These are phyloP conservation scores for Camellia oleifera DNA, from an alignment of 179 eudicot genomes.

Conservation along the genomic window DNA sequence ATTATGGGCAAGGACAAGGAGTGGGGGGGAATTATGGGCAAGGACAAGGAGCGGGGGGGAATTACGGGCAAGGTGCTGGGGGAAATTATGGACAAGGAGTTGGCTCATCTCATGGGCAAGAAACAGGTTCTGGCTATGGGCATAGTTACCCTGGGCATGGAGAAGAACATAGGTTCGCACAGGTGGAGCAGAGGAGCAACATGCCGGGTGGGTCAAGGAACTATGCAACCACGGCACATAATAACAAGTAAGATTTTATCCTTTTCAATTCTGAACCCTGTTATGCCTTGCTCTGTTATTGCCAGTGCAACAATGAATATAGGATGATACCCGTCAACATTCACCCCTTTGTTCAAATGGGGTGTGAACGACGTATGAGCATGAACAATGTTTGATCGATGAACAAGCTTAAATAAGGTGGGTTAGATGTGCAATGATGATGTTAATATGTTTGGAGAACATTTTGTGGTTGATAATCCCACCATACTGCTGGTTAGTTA, in stretches of 20 bases:
- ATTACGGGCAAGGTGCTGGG: constrained; percentile 18
- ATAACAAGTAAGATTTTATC: constrained; percentile 36
- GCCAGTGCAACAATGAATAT: no score
- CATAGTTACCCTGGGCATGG: constrained; percentile 28
- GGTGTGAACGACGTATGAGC: not conserved
- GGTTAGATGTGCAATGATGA: not conserved
- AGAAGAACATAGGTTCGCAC: constrained; percentile 27
- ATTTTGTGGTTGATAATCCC: not conserved
- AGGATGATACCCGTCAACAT: no score
- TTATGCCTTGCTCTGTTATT: not conserved
- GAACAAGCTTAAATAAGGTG: not conserved
- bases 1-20: constrained; percentile 8
- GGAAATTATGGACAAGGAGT: constrained; percentile 17
- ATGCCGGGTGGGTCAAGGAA: constrained; percentile 32
- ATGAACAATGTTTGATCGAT: not conserved
- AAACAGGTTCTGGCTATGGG: constrained; percentile 23
- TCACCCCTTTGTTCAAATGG: not conserved
- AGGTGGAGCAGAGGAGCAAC: constrained; percentile 28
- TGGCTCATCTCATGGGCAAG: constrained; percentile 33
- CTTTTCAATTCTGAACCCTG: not conserved
- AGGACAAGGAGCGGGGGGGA: constrained; percentile 6
- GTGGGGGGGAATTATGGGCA: constrained; percentile 18
- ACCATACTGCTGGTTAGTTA: not conserved
- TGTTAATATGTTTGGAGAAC: not conserved
- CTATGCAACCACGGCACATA: constrained; percentile 28